Evolutionary conservation across 139 green algal species (phyloP), one percentile per base, ranked within the genome.

Genomic region (Chlamydomonas incerta): DNA sequence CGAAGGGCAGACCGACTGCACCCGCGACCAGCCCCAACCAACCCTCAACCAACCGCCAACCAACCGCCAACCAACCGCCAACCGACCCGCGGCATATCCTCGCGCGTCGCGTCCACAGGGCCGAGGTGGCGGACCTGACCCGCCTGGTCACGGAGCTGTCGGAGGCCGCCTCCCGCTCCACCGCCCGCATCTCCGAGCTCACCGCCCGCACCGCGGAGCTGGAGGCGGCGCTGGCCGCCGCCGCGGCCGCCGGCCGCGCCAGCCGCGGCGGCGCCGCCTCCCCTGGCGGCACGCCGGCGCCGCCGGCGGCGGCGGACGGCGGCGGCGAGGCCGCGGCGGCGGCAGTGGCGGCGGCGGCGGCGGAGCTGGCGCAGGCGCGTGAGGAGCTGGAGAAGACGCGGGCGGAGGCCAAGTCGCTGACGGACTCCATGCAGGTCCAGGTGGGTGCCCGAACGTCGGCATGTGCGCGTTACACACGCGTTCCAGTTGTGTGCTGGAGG

Each of bases 361-460:
- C 63, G 52, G 31, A 33, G 67, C 33, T 85, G 50, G 50, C 50
- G 3, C 50, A 67, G 80, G 66, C 41, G 52, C 50, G 34, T n/a
- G 50, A 68, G 57, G 87, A 87, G 74, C 74, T 90, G 50, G 29
- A 55, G 35, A 83, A 85, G 41, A 88, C 74, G n/a, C 81, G 74
- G 34, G 33, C 41, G 17, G 87, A 90, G 47, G 67, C 73, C 28
- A 58, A 50, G 52, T 47, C 70, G 26, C 71, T 82, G 21, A 46
- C 47, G 4, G 60, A 81, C 10, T 14, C 82, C 55, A 65, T 90
- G 81, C 87, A 88, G 57, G 55, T 26, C 1, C 73, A 88, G 83
- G 83, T 88, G 50, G 23, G 67, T 20, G 10, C 14, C n/a, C n/a
- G n/a, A n/a, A n/a, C n/a, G n/a, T n/a, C n/a, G n/a, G n/a, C n/a